Evolutionary conservation across 371 early-diverging fungal genomes (phyloP).

Genomic region (Mucor piriformis): DNA sequence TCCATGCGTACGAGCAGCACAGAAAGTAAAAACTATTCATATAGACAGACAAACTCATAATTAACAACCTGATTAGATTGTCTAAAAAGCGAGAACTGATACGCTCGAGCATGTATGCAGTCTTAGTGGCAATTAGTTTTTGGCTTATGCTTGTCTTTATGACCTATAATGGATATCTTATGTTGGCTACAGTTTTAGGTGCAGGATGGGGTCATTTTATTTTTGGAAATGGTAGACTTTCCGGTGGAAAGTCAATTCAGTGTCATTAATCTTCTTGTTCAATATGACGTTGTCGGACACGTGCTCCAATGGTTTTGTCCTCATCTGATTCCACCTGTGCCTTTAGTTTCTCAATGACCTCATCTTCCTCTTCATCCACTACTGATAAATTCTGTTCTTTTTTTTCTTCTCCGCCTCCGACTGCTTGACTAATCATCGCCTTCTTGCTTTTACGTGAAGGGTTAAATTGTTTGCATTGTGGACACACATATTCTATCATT

Average conservation of each 20-base stretch:
- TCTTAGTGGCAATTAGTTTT: conserved; percentile 66
- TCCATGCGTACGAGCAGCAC: conserved; percentile 18
- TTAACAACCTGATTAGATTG: not conserved
- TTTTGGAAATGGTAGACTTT: conserved; percentile 47
- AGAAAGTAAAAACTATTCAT: not conserved
- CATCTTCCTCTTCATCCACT: conserved; percentile 6
- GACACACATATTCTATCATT: conserved; percentile 30
- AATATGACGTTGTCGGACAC: conserved; percentile 25
- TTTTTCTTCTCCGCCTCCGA: not conserved
- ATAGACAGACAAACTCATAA: conserved; percentile 2
- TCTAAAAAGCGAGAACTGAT: conserved; percentile 47
- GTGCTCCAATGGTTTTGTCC: conserved; percentile 20
- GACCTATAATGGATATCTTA: conserved; percentile 84
- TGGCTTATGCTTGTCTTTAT: conserved; percentile 82
- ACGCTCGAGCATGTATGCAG: conserved; percentile 61
- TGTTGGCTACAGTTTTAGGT: conserved; percentile 70
- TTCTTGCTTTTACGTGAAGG: conserved; percentile 29
- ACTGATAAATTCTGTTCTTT: not conserved
- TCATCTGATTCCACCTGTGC: conserved; percentile 10
- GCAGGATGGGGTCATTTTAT: conserved; percentile 75
- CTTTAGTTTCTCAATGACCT: conserved; percentile 12
- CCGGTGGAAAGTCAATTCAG: conserved; percentile 38
- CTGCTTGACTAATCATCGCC: not conserved
- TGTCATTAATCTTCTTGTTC: conserved; percentile 38
- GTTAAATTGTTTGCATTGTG: conserved; percentile 32